Percentiles rank a stretch among this genome's conserved stretches.
phyloP scores from a whole-genome alignment of 805 yeast genomes.

The Pichia paraexigua region DNA sequence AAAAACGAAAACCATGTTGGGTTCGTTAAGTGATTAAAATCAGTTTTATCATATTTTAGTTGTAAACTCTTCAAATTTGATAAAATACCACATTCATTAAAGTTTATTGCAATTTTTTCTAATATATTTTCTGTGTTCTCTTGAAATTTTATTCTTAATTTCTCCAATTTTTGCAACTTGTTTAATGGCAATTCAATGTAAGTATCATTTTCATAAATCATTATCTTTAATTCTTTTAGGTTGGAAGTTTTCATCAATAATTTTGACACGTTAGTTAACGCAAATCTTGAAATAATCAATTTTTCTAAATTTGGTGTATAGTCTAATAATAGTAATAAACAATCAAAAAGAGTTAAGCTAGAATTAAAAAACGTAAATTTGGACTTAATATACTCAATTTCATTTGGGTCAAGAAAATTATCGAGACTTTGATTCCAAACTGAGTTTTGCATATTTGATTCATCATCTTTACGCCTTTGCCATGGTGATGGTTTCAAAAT shows the following conservation, averaged over 20 bases:
- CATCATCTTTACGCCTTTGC: constrained; percentile 5
- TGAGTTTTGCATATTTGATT: not conserved
- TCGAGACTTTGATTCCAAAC: constrained; percentile 12
- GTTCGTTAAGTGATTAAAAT: constrained; percentile 18
- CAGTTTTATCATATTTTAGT: constrained; percentile 16
- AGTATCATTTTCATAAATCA: constrained; percentile 10
- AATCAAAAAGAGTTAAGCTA: constrained; percentile 15
- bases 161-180: constrained; percentile 6
- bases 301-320: constrained; percentile 13
- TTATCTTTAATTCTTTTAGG: constrained; percentile 9
- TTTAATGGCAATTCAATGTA: constrained; percentile 1
- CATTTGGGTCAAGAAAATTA: constrained; percentile 10
- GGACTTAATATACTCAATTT: constrained; percentile 5
- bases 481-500: constrained; percentile 9
- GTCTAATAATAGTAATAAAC: constrained; percentile 10
- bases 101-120: constrained; percentile 4
- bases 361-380: constrained; percentile 5
- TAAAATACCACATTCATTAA: constrained; percentile 6
- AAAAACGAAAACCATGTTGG: constrained; percentile 26
- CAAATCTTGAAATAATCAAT: constrained; percentile 11
- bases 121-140: constrained; percentile 16
- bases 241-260: not conserved
- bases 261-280: constrained; percentile 1
- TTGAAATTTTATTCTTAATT: constrained; percentile 17
- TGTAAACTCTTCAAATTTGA: constrained; percentile 11